Evolutionary conservation across 2,329 filamentous ascomycete species (phyloP).

Genomic region (Diaporthe batatas): DNA sequence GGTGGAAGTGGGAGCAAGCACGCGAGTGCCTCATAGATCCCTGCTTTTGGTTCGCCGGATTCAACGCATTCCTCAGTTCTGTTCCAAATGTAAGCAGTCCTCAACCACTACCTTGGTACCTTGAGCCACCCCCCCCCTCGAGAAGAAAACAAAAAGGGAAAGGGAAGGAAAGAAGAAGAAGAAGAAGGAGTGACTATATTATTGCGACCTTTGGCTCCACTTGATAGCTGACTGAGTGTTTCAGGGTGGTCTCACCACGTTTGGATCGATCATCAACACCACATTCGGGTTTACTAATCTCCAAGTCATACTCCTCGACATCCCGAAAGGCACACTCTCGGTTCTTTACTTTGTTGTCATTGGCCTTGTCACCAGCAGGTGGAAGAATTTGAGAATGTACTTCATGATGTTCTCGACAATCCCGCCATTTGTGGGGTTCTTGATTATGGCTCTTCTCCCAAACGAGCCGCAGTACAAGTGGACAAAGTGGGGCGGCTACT

Average conservation of each 20-base stretch:
- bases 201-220: too few relatives aligned
- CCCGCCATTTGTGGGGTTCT: slow-evolving; percentile 53
- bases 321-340: slow-evolving; percentile 51
- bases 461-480: slow-evolving; percentile 53
- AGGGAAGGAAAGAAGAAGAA: too few relatives aligned
- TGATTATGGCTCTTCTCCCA: slow-evolving; percentile 53
- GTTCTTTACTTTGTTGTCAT: slow-evolving; percentile 54
- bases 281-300: slow-evolving; percentile 55
- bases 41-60: slow-evolving; percentile 53
- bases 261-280: slow-evolving; percentile 51
- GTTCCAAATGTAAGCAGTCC: slow-evolving; percentile 50
- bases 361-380: slow-evolving; percentile 50
- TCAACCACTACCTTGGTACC: too few relatives aligned
- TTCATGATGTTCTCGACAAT: slow-evolving; percentile 55
- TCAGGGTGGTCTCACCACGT: slow-evolving; percentile 42
- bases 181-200: too few relatives aligned
- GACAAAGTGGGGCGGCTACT: slow-evolving; percentile 54
- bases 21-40: slow-evolving; percentile 53
- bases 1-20: slow-evolving; percentile 55
- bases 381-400: slow-evolving; percentile 53
- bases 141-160: too few relatives aligned
- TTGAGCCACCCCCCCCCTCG: too few relatives aligned
- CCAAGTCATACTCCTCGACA: slow-evolving; percentile 54
- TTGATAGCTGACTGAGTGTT: too few relatives aligned
- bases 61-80: slow-evolving; percentile 54